Evolutionary conservation across 805 yeast genomes (phyloP), one percentile per base, ranked within the genome.

Genomic region (Metschnikowia cubensis): DNA sequence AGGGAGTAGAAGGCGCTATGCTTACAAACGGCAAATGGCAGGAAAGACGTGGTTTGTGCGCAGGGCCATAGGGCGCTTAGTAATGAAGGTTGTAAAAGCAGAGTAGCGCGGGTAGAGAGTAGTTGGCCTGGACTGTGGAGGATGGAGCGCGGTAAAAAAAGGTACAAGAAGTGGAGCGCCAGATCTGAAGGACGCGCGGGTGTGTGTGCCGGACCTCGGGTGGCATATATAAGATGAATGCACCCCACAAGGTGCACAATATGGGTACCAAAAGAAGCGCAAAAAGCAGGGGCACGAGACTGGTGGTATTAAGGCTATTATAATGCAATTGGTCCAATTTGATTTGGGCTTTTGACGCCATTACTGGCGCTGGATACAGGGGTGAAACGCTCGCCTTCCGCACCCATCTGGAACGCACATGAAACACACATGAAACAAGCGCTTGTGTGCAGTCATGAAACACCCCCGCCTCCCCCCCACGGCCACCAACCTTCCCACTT

Each of bases 371-470:
- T 25, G 29, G 41, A 38, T 21, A 22, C 18, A 10, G 7, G 14
- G 41, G 18, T 38, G 41, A 38, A 38, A 38, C 41, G 18, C 4
- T 8, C 31, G 41, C 31, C 29, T 25, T 25, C 29, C 48, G 47
- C 48, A 46, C 37, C 37, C 36, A 33, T 37, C 13, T 33, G 45
- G 33, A 42, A 33, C 45, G 45, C 45, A 42, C 45, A 42, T 42
- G 45, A 21, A 33, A 18, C 44, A 21, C 45, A 34, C 45, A 33
- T 42, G 45, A 33, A 42, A 41, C 44, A 18, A 11, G 25, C 10
- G 15, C 15, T 3, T 21, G 13, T 21, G n/a, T 42, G 45, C 45
- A 42, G 45, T 32, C 37, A n/a, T 42, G 45, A 42, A 42, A 42
- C 45, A 33, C 29, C 31, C 36, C 29, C 5, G 20, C 41, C 41